Base-by-base conservation (phyloP, 345 rosid species). In the Pelargonium nanum region DNA sequence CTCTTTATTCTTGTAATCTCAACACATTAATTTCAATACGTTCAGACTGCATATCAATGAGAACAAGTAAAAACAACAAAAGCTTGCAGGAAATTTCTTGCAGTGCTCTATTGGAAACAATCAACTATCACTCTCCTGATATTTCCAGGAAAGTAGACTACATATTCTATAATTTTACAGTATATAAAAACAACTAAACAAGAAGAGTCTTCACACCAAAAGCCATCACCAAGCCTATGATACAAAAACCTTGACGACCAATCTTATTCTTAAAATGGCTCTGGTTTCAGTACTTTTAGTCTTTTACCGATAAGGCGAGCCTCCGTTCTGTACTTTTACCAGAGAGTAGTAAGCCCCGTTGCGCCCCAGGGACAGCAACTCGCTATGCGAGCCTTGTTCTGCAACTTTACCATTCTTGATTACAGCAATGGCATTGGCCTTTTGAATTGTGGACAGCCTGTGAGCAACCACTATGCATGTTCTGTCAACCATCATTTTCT, bases 401-500 rank as follows among this genome's bases (percentile, higher is more conserved):
- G 52, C 81, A 19, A 82, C 78, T 64, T 70, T 74, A 1, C 87
- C 85, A 12, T 75, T 72, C 69, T 80, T 75, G 64, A 82, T 75
- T 30, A 82, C 81, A 16, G 83, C 81, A 13, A 82, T 80, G 72
- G 75, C 32, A 56, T 78, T 66, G 1, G 85, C 58, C 72, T 85
- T 85, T 58, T 82, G 85, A 59, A 80, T 78, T 2, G 87, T 82
- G 9, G 87, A 77, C 12, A 85, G 76, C 65, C 87, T 65, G 60
- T 80, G 87, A 25, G 85, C 91, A 13, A 85, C 68, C 2, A 75
- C 78, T 20, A 80, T 64, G 28, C 87, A 78, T 30, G 91, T 77
- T 68, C 84, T 68, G 5, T 66, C 69, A 6, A 65, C 80, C 91
- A 80, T 77, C 85, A 85, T 80, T 71, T 80, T 85, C 77, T 80